phyloP scores from a whole-genome alignment of 148 eudicot genomes.

The Salicornia ramosissima region DNA sequence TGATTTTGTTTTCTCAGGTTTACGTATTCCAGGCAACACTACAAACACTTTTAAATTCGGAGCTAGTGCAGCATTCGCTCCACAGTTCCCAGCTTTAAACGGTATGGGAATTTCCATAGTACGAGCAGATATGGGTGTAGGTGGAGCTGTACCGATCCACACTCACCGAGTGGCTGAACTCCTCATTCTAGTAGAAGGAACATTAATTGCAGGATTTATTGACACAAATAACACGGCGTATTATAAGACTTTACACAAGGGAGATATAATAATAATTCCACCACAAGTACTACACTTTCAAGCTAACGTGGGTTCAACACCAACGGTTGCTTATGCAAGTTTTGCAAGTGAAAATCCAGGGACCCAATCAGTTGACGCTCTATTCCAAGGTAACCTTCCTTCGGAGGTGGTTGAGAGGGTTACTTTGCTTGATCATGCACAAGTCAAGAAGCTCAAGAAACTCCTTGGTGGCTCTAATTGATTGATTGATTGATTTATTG shows the following conservation, averaged over 20 bases:
- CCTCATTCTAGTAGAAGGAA: constrained; percentile 2
- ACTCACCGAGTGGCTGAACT: constrained; percentile 13
- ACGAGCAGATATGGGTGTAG: constrained; percentile 7
- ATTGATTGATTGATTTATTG: background rate
- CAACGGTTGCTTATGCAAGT: background rate
- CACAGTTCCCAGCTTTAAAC: constrained; percentile 13
- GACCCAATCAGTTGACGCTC: background rate
- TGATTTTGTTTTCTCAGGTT: constrained; percentile 12
- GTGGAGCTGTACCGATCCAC: constrained; percentile 14
- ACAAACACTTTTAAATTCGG: constrained; percentile 5
- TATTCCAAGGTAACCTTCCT: constrained; percentile 1
- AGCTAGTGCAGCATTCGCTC: background rate
- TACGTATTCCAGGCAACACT: background rate
- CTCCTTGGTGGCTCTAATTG: constrained; percentile 9
- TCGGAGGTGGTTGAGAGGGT: constrained; percentile 2
- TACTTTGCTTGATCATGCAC: constrained; percentile 18
- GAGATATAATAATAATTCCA: constrained; percentile 10
- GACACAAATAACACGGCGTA: constrained; percentile 9
- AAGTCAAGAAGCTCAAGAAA: constrained; percentile 10
- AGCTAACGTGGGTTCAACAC: constrained; percentile 5
- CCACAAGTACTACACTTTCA: constrained; percentile 8
- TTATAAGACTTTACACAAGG: constrained; percentile 12
- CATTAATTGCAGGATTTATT: constrained; percentile 4
- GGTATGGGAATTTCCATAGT: constrained; percentile 16
- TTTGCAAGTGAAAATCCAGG: constrained; percentile 10